Evolutionary conservation across 192 early-diverging fungal genomes (phyloP).

Genomic region (Backusella liffmaniae): DNA sequence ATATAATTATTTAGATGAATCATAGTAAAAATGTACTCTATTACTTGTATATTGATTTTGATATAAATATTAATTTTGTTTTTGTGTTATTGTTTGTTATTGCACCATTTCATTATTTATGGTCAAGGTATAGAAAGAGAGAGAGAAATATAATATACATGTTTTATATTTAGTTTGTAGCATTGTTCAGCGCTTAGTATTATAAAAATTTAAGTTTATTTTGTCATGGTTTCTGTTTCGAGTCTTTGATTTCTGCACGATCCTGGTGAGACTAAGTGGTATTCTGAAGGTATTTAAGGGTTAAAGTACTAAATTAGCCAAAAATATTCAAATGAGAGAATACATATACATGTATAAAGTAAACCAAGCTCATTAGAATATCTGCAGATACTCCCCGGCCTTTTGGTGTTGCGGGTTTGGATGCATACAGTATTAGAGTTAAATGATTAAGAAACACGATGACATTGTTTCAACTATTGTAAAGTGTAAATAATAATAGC

Average conservation of each 20-base stretch:
- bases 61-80: background rate
- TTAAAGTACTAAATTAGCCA: background rate
- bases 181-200: background rate
- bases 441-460: background rate
- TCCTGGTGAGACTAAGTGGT: background rate
- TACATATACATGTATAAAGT: background rate
- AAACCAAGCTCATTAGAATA: background rate
- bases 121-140: background rate
- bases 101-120: background rate
- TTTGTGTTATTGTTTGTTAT: background rate
- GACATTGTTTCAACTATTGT: background rate
- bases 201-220: background rate
- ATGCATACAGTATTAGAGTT: background rate
- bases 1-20: slow-evolving; percentile 10
- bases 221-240: background rate
- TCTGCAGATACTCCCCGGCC: background rate
- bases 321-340: background rate
- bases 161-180: background rate
- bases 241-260: background rate
- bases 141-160: background rate
- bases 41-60: background rate
- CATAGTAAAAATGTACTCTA: background rate
- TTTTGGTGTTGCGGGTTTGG: background rate
- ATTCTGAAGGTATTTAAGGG: background rate
- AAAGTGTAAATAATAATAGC: background rate